Evolutionary conservation across 768 basidiomycete species (phyloP).

Genomic region (Leccinellum albellum): DNA sequence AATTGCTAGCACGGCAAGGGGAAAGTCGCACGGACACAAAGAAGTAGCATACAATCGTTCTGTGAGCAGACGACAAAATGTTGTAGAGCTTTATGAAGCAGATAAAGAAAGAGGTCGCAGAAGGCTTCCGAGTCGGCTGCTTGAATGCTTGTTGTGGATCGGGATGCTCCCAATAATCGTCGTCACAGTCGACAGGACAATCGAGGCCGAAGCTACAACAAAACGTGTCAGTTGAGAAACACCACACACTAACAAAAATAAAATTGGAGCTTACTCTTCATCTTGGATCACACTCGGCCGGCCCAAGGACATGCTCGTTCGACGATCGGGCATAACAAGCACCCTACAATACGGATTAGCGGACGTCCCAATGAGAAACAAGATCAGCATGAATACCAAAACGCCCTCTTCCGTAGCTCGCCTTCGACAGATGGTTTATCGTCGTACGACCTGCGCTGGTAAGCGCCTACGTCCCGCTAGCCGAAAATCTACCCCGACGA

Average conservation of each 20-base stretch:
- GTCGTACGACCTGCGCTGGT: conserved; percentile 36
- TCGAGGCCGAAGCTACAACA: conserved; percentile 55
- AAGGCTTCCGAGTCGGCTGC: conserved; percentile 61
- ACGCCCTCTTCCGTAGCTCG: conserved; percentile 59
- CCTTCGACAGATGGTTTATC: conserved; percentile 40
- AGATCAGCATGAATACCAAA: conserved; percentile 34
- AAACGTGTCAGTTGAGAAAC: background rate
- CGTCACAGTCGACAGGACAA: conserved; percentile 61
- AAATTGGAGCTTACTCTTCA: conserved; percentile 51
- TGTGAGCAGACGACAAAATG: conserved; percentile 56
- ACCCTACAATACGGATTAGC: conserved; percentile 17
- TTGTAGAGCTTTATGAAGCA: conserved; percentile 53
- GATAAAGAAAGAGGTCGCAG: conserved; percentile 50
- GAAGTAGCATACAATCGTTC: conserved; percentile 50
- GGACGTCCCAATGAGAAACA: background rate
- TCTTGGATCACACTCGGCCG: conserved; percentile 65
- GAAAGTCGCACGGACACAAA: background rate
- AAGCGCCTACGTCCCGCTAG: conserved; percentile 59
- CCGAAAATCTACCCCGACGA: conserved; percentile 50
- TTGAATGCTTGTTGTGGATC: conserved; percentile 49
- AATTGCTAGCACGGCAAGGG: background rate
- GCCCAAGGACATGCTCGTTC: conserved; percentile 50
- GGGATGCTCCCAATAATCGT: conserved; percentile 60
- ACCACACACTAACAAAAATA: background rate
- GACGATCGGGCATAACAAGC: conserved; percentile 29